Evolutionary conservation across 2,329 filamentous ascomycete genomes (phyloP).

Genomic region (Eutypella sp.): DNA sequence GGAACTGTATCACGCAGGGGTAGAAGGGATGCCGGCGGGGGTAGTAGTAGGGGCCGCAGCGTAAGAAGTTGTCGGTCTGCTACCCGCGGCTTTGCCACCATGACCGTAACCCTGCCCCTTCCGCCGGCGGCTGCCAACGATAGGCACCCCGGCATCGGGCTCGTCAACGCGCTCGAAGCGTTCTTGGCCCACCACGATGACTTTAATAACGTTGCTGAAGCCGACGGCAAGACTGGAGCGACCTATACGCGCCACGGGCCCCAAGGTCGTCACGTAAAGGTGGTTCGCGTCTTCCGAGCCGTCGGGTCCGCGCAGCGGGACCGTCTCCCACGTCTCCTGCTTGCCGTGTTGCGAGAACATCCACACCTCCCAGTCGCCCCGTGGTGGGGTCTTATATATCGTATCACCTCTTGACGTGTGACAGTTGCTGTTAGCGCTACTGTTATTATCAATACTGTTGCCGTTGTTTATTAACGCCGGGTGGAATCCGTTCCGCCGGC

Average conservation of each 20-base stretch:
- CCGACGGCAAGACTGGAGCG: constrained; percentile 62
- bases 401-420: no score
- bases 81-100: no score
- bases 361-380: constrained; percentile 51
- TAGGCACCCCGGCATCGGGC: constrained; percentile 32
- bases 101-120: no score
- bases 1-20: no score
- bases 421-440: constrained; percentile 10
- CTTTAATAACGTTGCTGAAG: constrained; percentile 68
- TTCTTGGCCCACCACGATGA: constrained; percentile 63
- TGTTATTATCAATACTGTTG: constrained; percentile 3
- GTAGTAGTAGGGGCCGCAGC: no score
- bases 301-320: constrained; percentile 37
- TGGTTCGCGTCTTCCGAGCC: constrained; percentile 41
- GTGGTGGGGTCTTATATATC: constrained; percentile 15
- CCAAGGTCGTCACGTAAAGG: constrained; percentile 61
- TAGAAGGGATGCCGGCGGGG: no score
- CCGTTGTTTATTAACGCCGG: background rate
- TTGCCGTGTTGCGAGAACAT: constrained; percentile 42
- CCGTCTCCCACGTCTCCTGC: constrained; percentile 39
- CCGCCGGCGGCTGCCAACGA: constrained; percentile 25
- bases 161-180: constrained; percentile 47
- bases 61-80: no score
- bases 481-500: constrained; percentile 13
- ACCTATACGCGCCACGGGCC: constrained; percentile 60